Evolutionary conservation across 2,329 filamentous ascomycete genomes (phyloP).

Genomic region (Verticillium zaregamsianum): DNA sequence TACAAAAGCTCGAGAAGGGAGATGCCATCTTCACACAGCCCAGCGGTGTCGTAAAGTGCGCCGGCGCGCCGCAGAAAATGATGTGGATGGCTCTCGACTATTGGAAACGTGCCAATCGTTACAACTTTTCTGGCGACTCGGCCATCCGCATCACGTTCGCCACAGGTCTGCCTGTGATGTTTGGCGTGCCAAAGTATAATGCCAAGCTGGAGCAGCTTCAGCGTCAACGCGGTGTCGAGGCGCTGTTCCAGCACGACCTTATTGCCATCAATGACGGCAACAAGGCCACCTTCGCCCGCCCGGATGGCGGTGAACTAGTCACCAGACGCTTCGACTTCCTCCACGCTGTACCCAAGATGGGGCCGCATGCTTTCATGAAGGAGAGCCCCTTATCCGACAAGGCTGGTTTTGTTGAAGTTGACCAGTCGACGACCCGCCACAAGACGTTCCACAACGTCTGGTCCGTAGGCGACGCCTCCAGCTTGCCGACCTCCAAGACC

Average conservation of each 20-base stretch:
- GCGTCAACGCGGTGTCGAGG: conserved; percentile 28
- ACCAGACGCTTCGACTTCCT: conserved; percentile 28
- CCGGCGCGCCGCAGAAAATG: conserved; percentile 33
- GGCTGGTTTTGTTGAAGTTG: conserved; percentile 17
- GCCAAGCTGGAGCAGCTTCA: conserved; percentile 28
- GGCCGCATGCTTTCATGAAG: conserved; percentile 23
- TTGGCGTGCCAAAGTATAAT: conserved; percentile 33
- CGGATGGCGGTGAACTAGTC: conserved; percentile 23
- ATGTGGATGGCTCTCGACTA: conserved; percentile 35
- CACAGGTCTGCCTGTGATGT: conserved; percentile 28
- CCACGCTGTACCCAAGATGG: conserved; percentile 26
- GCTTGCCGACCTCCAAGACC: conserved; percentile 37
- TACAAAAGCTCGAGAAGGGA: conserved; percentile 28
- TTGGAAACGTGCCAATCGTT: conserved; percentile 22
- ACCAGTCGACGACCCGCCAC: conserved; percentile 16
- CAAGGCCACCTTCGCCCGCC: conserved; percentile 26
- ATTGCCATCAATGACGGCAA: conserved; percentile 25
- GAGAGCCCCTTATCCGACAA: conserved; percentile 6
- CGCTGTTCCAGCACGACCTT: conserved; percentile 34
- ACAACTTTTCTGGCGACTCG: conserved; percentile 20
- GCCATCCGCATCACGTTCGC: conserved; percentile 28
- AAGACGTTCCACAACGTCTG: conserved; percentile 29
- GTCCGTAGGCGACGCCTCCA: conserved; percentile 34
- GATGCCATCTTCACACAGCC: conserved; percentile 33
- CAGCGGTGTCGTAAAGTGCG: conserved; percentile 32